phyloP scores from a whole-genome alignment of 306 rosid species.

The Potentilla sterilis region DNA sequence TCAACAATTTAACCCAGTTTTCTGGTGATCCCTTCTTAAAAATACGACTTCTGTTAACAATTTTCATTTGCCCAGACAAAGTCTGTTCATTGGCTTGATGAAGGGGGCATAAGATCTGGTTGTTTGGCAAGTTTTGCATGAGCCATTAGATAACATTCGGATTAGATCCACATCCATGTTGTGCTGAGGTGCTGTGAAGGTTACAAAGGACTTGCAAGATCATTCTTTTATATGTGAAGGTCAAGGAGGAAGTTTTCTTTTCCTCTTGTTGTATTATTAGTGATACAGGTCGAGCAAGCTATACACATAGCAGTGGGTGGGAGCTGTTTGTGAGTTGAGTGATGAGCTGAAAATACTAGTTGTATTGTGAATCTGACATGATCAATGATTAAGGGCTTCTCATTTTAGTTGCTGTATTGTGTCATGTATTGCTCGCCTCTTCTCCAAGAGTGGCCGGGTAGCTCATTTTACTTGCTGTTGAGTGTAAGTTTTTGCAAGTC shows the following conservation, averaged over 20 bases:
- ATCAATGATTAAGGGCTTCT: not conserved
- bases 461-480: not conserved
- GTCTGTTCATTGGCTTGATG: conserved; percentile 75
- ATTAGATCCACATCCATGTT: not conserved
- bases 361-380: not conserved
- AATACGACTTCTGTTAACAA: conserved; percentile 23
- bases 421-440: too few species aligned
- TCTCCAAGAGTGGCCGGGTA: not conserved
- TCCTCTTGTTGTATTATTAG: not conserved
- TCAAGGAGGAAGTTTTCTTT: conserved; percentile 10
- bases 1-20: not conserved
- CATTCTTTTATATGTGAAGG: conserved; percentile 1
- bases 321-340: not conserved
- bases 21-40: not conserved
- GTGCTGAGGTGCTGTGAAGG: conserved; percentile 7
- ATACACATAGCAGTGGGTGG: not conserved
- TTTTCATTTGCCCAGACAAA: conserved; percentile 58
- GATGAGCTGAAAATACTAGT: too few species aligned
- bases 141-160: not conserved
- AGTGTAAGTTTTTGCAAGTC: not conserved
- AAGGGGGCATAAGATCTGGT: conserved; percentile 10
- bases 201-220: not conserved
- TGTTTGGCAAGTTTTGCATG: not conserved
- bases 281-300: not conserved
- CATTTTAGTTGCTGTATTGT: not conserved